A percentile compares a stretch with the other conserved stretches of the same genome.
phyloP scores from a whole-genome alignment of 2,329 filamentous ascomycete genomes.

The Thermothelomyces thermophilus region DNA sequence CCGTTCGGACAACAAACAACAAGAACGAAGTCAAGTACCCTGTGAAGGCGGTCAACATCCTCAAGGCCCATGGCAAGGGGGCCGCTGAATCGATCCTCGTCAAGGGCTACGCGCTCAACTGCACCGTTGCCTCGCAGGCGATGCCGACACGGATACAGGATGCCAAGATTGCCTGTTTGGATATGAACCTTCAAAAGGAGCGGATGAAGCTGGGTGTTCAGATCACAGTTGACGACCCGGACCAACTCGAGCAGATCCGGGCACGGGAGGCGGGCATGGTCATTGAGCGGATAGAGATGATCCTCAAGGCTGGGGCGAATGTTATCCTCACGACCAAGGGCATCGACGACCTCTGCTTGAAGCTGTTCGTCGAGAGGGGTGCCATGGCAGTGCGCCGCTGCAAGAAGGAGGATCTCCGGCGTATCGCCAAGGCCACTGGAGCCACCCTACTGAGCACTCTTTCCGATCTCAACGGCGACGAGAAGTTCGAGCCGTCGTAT shows the following conservation, averaged over 20 bases:
- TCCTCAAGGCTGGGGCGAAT: constrained; percentile 93
- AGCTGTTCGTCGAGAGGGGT: constrained; percentile 88
- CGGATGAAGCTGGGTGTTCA: constrained; percentile 98
- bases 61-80: constrained; percentile 97
- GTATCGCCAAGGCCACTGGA: constrained; percentile 93
- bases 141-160: constrained; percentile 91
- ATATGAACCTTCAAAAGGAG: constrained; percentile 99
- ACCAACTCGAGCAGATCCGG: constrained; percentile 95
- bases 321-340: constrained; percentile 96
- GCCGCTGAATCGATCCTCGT: constrained; percentile 80
- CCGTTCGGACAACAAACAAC: constrained; percentile 89
- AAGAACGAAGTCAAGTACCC: constrained; percentile 91
- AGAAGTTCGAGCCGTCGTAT: constrained; percentile 87
- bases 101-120: constrained; percentile 96
- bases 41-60: constrained; percentile 97
- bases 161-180: constrained; percentile 92
- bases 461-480: constrained; percentile 94
- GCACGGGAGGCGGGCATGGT: constrained; percentile 89
- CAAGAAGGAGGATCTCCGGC: constrained; percentile 95
- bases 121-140: constrained; percentile 94
- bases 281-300: constrained; percentile 91
- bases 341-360: constrained; percentile 92
- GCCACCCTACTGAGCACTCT: constrained; percentile 88
- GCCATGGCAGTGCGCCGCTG: constrained; percentile 94
- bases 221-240: constrained; percentile 94